These are phyloP conservation scores for Medicago arabica DNA, from an alignment of 306 rosid species.

Conservation along the genomic window DNA sequence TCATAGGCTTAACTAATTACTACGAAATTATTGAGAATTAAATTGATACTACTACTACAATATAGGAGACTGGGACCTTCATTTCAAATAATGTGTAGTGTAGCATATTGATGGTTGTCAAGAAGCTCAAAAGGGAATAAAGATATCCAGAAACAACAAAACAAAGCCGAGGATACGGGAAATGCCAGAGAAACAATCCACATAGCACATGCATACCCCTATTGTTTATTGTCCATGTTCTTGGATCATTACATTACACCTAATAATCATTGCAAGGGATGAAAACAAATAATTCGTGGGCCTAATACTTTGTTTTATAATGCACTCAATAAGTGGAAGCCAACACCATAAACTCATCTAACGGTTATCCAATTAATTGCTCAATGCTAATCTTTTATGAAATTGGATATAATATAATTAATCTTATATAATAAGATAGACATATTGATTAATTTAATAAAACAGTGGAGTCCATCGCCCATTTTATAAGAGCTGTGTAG, in stretches of 20 bases:
- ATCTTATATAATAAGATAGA: neutral
- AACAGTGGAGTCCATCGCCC: neutral
- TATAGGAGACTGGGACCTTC: neutral
- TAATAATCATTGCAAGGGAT: conserved; percentile 73
- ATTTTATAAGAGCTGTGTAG: neutral
- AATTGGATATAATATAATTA: neutral
- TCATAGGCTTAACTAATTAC: conserved; percentile 17
- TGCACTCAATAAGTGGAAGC: conserved; percentile 27
- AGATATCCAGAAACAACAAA: conserved; percentile 47
- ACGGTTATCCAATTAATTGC: neutral
- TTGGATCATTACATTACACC: conserved; percentile 52
- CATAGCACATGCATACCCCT: conserved; percentile 66
- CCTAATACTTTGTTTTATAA: neutral
- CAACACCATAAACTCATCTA: conserved; percentile 13
- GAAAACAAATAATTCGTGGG: conserved; percentile 57
- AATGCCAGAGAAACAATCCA: conserved; percentile 64
- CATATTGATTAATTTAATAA: neutral
- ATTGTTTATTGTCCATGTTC: conserved; percentile 54
- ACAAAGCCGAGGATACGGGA: conserved; percentile 53
- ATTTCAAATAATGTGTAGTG: neutral
- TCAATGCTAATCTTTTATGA: conserved; percentile 10
- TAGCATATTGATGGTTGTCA: conserved; percentile 3
- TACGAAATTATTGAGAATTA: conserved; percentile 42
- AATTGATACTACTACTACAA: neutral
- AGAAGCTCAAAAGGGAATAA: conserved; percentile 42